Conservation (phyloP, 257 asterid species). For the Fraxinus quadrangulata region DNA sequence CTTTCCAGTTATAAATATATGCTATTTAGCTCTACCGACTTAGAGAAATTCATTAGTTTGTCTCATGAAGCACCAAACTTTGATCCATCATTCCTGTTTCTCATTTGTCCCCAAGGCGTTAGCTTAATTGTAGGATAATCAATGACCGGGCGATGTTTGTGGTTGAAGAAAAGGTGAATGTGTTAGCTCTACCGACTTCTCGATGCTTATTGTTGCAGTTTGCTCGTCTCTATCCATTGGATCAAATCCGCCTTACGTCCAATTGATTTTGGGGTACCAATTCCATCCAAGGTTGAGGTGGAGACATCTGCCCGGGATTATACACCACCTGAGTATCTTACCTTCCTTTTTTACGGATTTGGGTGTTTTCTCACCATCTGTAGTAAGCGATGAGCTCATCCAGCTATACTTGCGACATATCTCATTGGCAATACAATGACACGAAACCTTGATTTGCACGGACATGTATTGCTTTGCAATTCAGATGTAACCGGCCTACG, state of each 20-base stretch:
- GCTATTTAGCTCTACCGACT: too few relatives aligned
- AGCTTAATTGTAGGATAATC: neutral
- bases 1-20: too few relatives aligned
- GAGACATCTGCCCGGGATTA: constrained; percentile 94
- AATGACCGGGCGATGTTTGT: too few relatives aligned
- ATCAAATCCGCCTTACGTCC: constrained; percentile 90
- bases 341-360: constrained; percentile 82
- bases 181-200: too few relatives aligned
- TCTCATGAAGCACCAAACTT: neutral
- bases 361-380: constrained; percentile 91
- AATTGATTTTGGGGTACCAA: constrained; percentile 88
- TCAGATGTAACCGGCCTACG: neutral
- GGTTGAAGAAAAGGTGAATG: too few relatives aligned
- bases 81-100: neutral
- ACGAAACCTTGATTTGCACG: neutral
- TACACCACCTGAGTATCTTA: constrained; percentile 86
- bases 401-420: constrained; percentile 60
- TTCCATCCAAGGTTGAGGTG: constrained; percentile 87
- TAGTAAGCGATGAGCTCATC: constrained; percentile 84
- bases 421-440: neutral
- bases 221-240: constrained; percentile 88
- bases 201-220: constrained; percentile 50
- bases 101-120: neutral
- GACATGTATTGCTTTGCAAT: neutral
- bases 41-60: too few relatives aligned